Evolutionary conservation across 2,329 filamentous ascomycete genomes (phyloP), one percentile per base, ranked within the genome.

Genomic region (Aspergillus piperis): DNA sequence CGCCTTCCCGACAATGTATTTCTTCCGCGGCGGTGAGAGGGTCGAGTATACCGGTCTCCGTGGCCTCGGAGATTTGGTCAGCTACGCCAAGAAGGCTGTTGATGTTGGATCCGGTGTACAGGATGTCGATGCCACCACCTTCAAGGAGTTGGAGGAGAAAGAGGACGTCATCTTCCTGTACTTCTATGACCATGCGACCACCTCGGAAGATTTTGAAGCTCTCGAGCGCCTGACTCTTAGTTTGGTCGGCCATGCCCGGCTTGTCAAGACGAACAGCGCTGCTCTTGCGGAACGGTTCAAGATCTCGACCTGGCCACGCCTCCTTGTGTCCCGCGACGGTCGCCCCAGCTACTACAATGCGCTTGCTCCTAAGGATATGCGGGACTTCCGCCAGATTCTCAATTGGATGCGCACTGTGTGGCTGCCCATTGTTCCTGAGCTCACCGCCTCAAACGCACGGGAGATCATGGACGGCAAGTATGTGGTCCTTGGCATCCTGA

Each of bases 111-210:
- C 84, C 51, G 92, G 92, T 47, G 87, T 99, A 27, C 86, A 86
- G 60, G 90, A 98, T 69, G 90, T 99, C 10, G 87, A 93, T 71
- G 88, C 88, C 8, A 84, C 83, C 23, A 82, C 84, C 3, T 92
- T 99, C 71, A 88, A 90, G 74, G 88, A 88, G 63, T 81, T 99
- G 69, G 94, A 99, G 76, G 85, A 95, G 81, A 94, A 90, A 64
- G 92, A 98, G 70, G 93, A 98, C 62, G 95, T 99, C 63, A 89
- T 98, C 57, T 99, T 99, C 76, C 80, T 96, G 66, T 99, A 98
- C 80, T 96, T 98, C 77, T 99, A 97, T 77, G 95, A 99, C 73
- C 88, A 96, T 68, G 95, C 95, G 11, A 97, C 94, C 2, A 96
- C 92, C 0, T 88, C 83, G 47, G 95, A 99, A 77, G 95, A 99